Evolutionary conservation across 495 filamentous ascomycete species (phyloP).

Genomic region (Daldinia decipiens): DNA sequence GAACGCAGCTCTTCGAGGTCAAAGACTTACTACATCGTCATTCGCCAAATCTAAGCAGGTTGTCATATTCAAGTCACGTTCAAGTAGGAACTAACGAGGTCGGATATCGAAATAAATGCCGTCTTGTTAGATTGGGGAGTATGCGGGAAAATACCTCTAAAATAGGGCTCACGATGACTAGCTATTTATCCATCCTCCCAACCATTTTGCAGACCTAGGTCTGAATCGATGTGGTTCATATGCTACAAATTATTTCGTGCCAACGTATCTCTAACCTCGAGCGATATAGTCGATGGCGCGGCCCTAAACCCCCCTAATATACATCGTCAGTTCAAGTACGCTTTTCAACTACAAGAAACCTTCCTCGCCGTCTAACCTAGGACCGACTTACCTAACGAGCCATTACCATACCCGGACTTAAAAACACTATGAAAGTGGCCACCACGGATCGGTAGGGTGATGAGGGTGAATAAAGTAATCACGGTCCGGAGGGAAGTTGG

Average conservation of each 20-base stretch:
- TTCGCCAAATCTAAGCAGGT: neutral
- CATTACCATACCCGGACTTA: neutral
- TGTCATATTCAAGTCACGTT: neutral
- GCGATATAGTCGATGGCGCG: neutral
- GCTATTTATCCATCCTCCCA: neutral
- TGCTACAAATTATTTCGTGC: neutral
- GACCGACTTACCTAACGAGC: neutral
- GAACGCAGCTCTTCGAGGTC: neutral
- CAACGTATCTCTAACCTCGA: neutral
- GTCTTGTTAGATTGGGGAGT: neutral
- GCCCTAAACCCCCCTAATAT: neutral
- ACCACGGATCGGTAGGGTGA: constrained; percentile 11
- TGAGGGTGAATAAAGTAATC: neutral
- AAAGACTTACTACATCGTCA: neutral
- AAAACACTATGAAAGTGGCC: constrained; percentile 16
- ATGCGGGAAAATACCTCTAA: neutral
- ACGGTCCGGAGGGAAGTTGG: constrained; percentile 1
- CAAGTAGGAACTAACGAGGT: neutral
- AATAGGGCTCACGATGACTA: neutral
- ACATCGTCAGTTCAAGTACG: neutral
- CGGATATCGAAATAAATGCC: neutral
- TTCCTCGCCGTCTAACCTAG: neutral
- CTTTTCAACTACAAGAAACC: neutral
- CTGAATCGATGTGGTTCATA: neutral
- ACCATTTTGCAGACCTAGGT: neutral